Base-by-base conservation (phyloP, 495 filamentous ascomycete genomes). In the Jackrogersella minutella region DNA sequence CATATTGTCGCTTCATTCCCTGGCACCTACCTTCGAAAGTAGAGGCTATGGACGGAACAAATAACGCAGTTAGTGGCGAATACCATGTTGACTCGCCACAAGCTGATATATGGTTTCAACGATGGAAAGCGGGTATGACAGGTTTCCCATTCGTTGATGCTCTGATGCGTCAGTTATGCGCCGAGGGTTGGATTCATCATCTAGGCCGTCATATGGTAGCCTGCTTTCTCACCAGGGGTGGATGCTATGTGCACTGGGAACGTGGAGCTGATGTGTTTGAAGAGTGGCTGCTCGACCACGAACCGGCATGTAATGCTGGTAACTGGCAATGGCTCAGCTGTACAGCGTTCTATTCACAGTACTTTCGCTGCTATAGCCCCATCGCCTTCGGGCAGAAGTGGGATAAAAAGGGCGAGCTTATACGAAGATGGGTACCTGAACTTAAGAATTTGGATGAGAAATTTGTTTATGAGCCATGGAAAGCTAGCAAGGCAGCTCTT, bases 321-420 rank as follows among this genome's bases (percentile, higher is more conserved):
- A 91, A 92, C 49, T 92, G 88, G 89, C 87, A 89, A 71, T 91
- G 89, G 89, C 75, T 92, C n/a, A 82, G 80, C 19, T 91, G 89
- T 71, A 88, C 87, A 0, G 89, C 89, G 0, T 92, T 91, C 72
- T 90, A 80, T 58, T 62, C 79, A 0, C 84, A 87, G 66, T 92
- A 86, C 74, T 89, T 85, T 64, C 82, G 87, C 9, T 86, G 83
- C 65, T 92, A 92, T 64, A 83, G 78, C 26, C 89, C 89, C 0
- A 71, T 91, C 40, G 82, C 87, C 0, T 91, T 91, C 71, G 84
- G 85, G 8, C 81, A 85, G 73, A 90, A 90, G 66, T 88, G 84
- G 82, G 89, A 91, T 75, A 80, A 82, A 14, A 78, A 85, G 3
- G 89, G 89, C 0, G 64, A 75, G 0, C 86, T 89, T 52, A 82